Percentiles rank a stretch among this genome's conserved stretches.
phyloP scores from a whole-genome alignment of 2,329 filamentous ascomycete species.

The Zasmidium angulare region DNA sequence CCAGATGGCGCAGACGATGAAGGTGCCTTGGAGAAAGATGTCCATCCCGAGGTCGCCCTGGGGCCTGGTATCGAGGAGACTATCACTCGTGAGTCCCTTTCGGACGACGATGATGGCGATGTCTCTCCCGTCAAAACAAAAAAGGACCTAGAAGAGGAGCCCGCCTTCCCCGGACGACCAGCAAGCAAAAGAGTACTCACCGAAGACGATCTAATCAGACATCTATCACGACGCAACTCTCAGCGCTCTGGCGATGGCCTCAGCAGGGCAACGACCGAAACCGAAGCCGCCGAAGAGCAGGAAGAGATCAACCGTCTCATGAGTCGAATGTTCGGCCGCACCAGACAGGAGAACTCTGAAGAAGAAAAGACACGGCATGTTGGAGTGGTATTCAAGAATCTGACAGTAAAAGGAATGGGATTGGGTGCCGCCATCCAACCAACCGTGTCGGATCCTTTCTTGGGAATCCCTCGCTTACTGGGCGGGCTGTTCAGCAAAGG shows the following conservation, averaged over 20 bases:
- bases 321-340: conserved; percentile 69
- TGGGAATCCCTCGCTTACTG: conserved; percentile 56
- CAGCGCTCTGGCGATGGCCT: conserved; percentile 29
- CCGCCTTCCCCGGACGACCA: background rate
- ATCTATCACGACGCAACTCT: conserved; percentile 52
- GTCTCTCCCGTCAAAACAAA: background rate
- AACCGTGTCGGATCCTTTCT: conserved; percentile 59
- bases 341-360: conserved; percentile 64
- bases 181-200: conserved; percentile 33
- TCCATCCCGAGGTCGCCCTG: background rate
- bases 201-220: conserved; percentile 55
- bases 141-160: background rate
- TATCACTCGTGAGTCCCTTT: background rate
- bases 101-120: background rate
- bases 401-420: conserved; percentile 62
- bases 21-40: background rate
- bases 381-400: conserved; percentile 63
- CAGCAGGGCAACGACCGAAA: conserved; percentile 21
- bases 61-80: conserved; percentile 1
- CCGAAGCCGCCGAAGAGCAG: conserved; percentile 39
- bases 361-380: conserved; percentile 69
- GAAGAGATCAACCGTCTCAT: conserved; percentile 63
- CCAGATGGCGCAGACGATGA: background rate
- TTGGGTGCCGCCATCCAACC: conserved; percentile 62
- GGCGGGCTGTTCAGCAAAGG: conserved; percentile 52